Conservation (phyloP, 2,329 filamentous ascomycete species). For the Nakataea oryzae region DNA sequence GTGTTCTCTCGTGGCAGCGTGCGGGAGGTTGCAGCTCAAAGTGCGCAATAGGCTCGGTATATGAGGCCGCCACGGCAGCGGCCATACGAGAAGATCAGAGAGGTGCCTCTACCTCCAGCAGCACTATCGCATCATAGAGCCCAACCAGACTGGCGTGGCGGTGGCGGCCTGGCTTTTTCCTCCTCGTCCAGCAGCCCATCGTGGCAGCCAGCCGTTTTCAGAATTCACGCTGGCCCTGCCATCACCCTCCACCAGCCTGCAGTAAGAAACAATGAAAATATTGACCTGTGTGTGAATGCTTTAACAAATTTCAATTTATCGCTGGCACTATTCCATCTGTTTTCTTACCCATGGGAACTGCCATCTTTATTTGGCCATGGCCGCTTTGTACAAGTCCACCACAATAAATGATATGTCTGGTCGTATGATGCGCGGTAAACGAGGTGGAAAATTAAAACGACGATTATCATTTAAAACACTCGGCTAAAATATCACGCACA, state of each 20-base stretch:
- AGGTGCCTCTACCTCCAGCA: neutral
- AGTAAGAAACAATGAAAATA: no score
- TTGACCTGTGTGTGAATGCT: neutral
- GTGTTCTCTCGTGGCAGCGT: neutral
- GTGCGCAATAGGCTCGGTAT: no score
- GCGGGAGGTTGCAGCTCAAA: neutral
- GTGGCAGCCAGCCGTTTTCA: neutral
- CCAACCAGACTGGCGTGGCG: neutral
- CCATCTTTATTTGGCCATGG: no score
- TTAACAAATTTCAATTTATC: neutral
- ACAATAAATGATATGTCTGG: no score
- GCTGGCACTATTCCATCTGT: no score
- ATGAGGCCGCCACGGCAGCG: no score
- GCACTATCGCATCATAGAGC: neutral
- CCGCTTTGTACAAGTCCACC: no score
- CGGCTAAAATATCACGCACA: no score
- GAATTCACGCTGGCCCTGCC: neutral
- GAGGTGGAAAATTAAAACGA: no score
- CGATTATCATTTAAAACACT: no score
- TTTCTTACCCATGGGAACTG: no score
- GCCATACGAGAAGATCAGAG: neutral
- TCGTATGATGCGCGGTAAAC: no score
- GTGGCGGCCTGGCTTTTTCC: neutral
- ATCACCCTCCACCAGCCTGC: neutral
- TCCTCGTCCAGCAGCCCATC: neutral